Evolutionary conservation across 805 yeast genomes (phyloP), one percentile per base, ranked within the genome.

Genomic region (Yamadazyma scolyti): DNA sequence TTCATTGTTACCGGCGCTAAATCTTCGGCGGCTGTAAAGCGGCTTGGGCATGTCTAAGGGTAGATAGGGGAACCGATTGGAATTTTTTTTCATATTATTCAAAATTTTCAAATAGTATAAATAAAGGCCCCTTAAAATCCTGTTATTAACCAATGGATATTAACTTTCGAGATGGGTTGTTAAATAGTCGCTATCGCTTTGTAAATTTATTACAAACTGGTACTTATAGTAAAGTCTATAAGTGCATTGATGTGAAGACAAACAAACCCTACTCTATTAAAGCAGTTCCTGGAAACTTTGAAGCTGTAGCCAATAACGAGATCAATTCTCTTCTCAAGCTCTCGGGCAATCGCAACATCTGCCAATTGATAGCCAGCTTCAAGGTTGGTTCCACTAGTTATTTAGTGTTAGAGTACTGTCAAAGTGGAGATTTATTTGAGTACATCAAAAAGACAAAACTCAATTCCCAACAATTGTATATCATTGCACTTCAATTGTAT

Each of bases 321-420:
- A 63, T 79, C 20, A 46, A 47, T 11, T 57, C 68, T 18, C 47
- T 72, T 23, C 54, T 37, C 37, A 50, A 39, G 35, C 68, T 50
- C 64, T 50, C 36, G 34, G 39, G 39, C 12, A 77, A 76, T 52
- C 64, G 60, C 16, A 70, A 77, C 52, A 66, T 82, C 23, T 79
- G 86, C 46, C 68, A 73, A 33, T 54, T 82, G 43, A 43, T 77
- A 15, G 79, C 79, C 39, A 58, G 61, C 37, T 77, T 79, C 42
- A 80, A 78, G 44, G 71, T 82, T 9, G 54, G 60, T 5, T 57
- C 66, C 13, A 69, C 68, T 42, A 67, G 71, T 38, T 68, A 76
- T 13, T 48, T 82, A 42, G 80, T 79, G 10, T 61, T 82, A 47
- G 89, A 82, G 52, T 79, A 73, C 51, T 79, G 83, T 40, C 64